Evolutionary conservation across 768 basidiomycete species (phyloP).

Genomic region (Clitopilus passeckerianus): DNA sequence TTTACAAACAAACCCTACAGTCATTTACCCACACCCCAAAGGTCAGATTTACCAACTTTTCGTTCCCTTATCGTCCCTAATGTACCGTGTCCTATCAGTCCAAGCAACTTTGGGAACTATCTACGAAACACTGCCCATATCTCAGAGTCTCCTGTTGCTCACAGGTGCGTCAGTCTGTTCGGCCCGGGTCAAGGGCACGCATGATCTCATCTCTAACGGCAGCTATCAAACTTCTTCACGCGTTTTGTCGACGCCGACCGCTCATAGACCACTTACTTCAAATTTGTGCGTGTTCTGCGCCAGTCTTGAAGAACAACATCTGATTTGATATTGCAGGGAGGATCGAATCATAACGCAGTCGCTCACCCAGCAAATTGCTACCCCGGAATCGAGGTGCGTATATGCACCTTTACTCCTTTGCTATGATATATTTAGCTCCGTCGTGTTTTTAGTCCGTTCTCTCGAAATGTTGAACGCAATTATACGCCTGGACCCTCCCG

Average conservation of each 20-base stretch:
- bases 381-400: constrained; percentile 42
- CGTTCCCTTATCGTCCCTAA: neutral
- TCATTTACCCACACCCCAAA: constrained; percentile 33
- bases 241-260: constrained; percentile 5
- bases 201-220: neutral
- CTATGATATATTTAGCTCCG: neutral
- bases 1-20: constrained; percentile 20
- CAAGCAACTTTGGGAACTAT: constrained; percentile 23
- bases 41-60: constrained; percentile 3
- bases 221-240: neutral
- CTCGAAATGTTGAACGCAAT: neutral
- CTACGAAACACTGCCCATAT: constrained; percentile 12
- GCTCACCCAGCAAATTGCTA: constrained; percentile 31
- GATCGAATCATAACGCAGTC: constrained; percentile 9
- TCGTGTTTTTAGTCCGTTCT: constrained; percentile 4
- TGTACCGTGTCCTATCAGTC: constrained; percentile 12
- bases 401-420: neutral
- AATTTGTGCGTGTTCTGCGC: neutral
- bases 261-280: neutral
- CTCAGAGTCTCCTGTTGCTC: constrained; percentile 22
- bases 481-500: constrained; percentile 3
- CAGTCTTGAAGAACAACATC: neutral
- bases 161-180: constrained; percentile 12
- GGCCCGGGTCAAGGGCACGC: neutral
- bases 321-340: constrained; percentile 9